phyloP scores from a whole-genome alignment of 2,329 filamentous ascomycete genomes.

The Leptographium lundbergii region DNA sequence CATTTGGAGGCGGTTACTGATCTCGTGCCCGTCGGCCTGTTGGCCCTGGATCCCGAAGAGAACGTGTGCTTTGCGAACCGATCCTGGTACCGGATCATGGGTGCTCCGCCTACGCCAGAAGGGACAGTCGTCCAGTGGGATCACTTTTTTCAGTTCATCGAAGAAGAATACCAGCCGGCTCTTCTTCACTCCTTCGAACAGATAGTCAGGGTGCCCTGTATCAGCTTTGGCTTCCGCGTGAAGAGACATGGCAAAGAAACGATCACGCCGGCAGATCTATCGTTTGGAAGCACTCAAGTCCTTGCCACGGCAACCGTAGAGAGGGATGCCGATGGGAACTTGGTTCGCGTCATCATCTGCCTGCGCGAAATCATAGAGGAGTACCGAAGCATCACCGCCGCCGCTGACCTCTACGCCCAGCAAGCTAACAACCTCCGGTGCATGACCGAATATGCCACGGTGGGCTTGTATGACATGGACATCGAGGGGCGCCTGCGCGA shows the following conservation, averaged over 20 bases:
- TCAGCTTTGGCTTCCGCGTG: constrained; percentile 35
- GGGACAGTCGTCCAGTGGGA: constrained; percentile 1
- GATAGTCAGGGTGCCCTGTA: constrained; percentile 21
- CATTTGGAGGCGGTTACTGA: constrained; percentile 60
- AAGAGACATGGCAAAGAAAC: constrained; percentile 14
- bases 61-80: constrained; percentile 60
- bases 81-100: constrained; percentile 44
- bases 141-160: constrained; percentile 28
- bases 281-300: constrained; percentile 25
- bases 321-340: constrained; percentile 26
- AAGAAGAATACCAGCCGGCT: constrained; percentile 31
- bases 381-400: constrained; percentile 35
- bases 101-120: constrained; percentile 20
- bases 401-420: constrained; percentile 34
- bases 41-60: constrained; percentile 52
- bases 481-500: constrained; percentile 35
- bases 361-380: constrained; percentile 37
- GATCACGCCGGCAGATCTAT: background rate
- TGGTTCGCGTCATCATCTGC: constrained; percentile 34
- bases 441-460: constrained; percentile 40
- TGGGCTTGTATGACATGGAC: constrained; percentile 42
- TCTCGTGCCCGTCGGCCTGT: constrained; percentile 62
- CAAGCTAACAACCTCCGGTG: constrained; percentile 40
- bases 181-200: constrained; percentile 29
- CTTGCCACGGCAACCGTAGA: constrained; percentile 36